These are phyloP conservation scores for Carex scoparia DNA, from an alignment of 176 grass and related monocot species.

Conservation along the genomic window DNA sequence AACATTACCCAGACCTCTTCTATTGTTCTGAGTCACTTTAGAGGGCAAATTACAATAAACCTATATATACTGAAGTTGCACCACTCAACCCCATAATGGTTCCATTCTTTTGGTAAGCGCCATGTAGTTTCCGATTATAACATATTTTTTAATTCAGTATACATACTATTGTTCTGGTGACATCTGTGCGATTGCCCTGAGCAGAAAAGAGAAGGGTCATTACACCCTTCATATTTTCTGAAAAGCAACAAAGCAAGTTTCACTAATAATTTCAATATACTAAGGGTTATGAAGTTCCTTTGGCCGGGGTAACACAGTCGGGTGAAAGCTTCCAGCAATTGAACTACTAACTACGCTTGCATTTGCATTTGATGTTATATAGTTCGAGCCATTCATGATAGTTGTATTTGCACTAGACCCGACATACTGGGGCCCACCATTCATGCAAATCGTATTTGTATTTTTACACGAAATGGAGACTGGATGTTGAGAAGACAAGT, in stretches of 20 bases:
- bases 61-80: background rate
- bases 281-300: conserved; percentile 25
- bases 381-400: background rate
- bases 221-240: background rate
- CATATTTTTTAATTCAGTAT: background rate
- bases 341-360: conserved; percentile 10
- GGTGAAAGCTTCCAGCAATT: conserved; percentile 16
- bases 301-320: conserved; percentile 15
- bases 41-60: background rate
- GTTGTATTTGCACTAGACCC: background rate
- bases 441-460: conserved; percentile 10
- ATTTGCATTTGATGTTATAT: conserved; percentile 25
- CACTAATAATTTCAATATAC: background rate
- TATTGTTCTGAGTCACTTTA: background rate
- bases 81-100: background rate
- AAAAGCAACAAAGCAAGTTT: background rate
- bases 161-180: background rate
- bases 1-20: background rate
- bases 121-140: background rate
- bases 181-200: background rate
- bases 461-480: conserved; percentile 1
- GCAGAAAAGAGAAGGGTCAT: background rate
- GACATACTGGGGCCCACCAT: background rate
- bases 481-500: conserved; percentile 11
- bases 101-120: background rate